phyloP scores from a whole-genome alignment of 176 grass and related monocot genomes.

The Bonia amplexicaulis region DNA sequence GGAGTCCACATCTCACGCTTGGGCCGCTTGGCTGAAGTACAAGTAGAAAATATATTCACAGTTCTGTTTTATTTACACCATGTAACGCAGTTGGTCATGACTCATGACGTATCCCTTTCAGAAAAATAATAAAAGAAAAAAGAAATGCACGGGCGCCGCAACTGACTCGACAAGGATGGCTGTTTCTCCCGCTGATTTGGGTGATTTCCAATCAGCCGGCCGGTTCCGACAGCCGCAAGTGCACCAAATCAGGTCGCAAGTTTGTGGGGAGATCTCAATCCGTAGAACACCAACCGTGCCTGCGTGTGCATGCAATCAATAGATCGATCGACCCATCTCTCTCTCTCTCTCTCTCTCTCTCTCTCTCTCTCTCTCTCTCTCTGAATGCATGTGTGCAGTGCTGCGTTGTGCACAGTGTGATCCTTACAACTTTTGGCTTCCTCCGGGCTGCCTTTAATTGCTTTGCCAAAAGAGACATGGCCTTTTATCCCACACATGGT shows the following conservation, averaged over 20 bases:
- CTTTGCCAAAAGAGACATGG: conserved; percentile 69
- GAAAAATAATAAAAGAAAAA: neutral
- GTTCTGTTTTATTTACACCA: no score
- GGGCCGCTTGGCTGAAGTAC: no score
- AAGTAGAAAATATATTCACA: no score
- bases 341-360: no score
- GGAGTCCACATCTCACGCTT: no score
- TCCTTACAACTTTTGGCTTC: conserved; percentile 44
- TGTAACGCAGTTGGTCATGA: neutral
- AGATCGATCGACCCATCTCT: neutral
- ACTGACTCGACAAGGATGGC: neutral
- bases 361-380: neutral
- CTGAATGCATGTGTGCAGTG: neutral
- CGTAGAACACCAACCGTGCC: neutral
- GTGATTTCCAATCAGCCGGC: neutral
- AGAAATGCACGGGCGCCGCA: neutral
- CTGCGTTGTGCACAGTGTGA: conserved; percentile 22
- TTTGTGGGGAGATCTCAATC: neutral
- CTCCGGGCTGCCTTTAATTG: conserved; percentile 40
- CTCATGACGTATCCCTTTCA: neutral
- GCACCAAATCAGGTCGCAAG: neutral
- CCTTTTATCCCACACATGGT: conserved; percentile 42
- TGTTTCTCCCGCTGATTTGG: neutral
- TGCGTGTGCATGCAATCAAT: neutral
- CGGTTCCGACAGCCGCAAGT: neutral